Evolutionary conservation across 1,139 yeast genomes (phyloP), one percentile per base, ranked within the genome.

Genomic region (Pneumocystis wakefieldiae): DNA sequence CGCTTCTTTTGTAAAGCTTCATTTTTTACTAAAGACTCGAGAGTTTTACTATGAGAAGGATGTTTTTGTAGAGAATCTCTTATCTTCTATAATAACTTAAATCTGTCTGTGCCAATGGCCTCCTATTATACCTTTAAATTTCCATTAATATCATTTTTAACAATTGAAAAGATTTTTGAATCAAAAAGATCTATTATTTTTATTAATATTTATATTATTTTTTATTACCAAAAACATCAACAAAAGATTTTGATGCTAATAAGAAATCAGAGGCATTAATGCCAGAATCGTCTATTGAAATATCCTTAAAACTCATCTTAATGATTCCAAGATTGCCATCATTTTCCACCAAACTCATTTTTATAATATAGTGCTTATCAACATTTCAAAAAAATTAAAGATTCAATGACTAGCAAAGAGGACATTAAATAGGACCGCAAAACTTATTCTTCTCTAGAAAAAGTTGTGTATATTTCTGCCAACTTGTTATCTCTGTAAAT

Each of bases 81-180:
- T 69, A 89, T 81, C 75, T 89, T 89, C 71, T 71, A 61, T 19
- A 3, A 29, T 3, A 57, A 10, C 12, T 36, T 29, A 57, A 57
- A 19, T 15, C 15, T 12, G 5, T 36, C 28, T 2, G 41, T 12
- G 12, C 2, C 14, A 24, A 17, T 19, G 35, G 14, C 41, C 17
- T 24, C 5, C 14, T 19, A 3, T 62, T 69, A 28, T 62, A 71
- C 73, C 70, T 78, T 78, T 73, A 89, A 86, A 75, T 89, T 89
- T 55, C 96, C 96, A 48, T 82, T 85, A 89, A 89, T 85, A 73
- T 89, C 97, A 69, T 80, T 85, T 74, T 88, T 95, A 64, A 89
- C 96, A 62, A 87, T 88, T 17, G 84, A 76, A 71, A 89, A 89
- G 17, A 96, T 96, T 35, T 92, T 77, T 29, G 95, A 86, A 36